A percentile compares a stretch with the other conserved stretches of the same genome.
phyloP scores from a whole-genome alignment of 73 alveolate species.

The Urostyla sp. region DNA sequence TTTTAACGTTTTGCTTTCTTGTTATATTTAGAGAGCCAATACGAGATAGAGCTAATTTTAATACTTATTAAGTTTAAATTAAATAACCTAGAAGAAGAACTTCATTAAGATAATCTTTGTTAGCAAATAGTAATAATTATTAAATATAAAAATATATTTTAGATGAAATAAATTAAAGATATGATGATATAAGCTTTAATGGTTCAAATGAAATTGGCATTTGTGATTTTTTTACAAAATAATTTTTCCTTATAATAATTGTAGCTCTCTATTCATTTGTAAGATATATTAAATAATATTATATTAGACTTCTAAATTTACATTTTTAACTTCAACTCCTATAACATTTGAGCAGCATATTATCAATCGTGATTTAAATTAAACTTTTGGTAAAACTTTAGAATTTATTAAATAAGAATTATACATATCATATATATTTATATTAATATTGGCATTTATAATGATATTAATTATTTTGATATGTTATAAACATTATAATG shows the following conservation, averaged over 20 bases:
- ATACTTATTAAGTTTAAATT: background rate
- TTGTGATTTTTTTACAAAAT: slow-evolving; percentile 14
- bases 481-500: background rate
- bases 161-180: too few relatives aligned
- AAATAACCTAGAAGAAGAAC: too few relatives aligned
- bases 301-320: slow-evolving; percentile 24
- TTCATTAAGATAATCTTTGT: too few relatives aligned
- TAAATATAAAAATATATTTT: too few relatives aligned
- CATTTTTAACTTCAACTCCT: slow-evolving; percentile 38
- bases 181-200: too few relatives aligned
- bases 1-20: background rate
- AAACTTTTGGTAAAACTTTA: too few relatives aligned
- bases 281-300: background rate
- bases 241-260: background rate
- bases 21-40: slow-evolving; percentile 3
- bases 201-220: too few relatives aligned
- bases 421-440: background rate
- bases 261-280: slow-evolving; percentile 6
- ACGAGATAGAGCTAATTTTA: slow-evolving; percentile 31
- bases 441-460: slow-evolving; percentile 10
- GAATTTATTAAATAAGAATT: slow-evolving; percentile 3
- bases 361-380: background rate
- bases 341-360: slow-evolving; percentile 23
- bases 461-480: background rate
- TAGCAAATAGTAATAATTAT: too few relatives aligned